A percentile compares a stretch with the other conserved stretches of the same genome.
phyloP scores from a whole-genome alignment of 495 filamentous ascomycete genomes.

The Xylaria intraflava region DNA sequence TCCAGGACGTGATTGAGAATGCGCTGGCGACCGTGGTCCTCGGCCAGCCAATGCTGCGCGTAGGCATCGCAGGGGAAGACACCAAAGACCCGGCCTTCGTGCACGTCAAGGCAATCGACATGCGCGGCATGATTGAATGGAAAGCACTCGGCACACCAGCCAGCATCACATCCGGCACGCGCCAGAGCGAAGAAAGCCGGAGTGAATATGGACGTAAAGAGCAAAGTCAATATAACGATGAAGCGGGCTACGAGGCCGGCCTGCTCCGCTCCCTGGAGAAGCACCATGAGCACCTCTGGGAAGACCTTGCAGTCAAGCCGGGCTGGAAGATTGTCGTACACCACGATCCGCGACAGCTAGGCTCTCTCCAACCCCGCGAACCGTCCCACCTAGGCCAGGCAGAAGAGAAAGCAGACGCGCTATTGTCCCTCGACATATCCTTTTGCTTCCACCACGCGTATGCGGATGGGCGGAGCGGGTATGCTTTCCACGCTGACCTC shows the following conservation, averaged over 20 bases:
- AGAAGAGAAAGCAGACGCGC: background rate
- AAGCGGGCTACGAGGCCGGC: slow-evolving; percentile 2
- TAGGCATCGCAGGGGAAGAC: slow-evolving; percentile 26
- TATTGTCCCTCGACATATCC: slow-evolving; percentile 15
- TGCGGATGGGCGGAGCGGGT: slow-evolving; percentile 24
- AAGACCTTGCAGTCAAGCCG: slow-evolving; percentile 18
- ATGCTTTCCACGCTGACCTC: slow-evolving; percentile 22
- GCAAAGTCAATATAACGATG: too few species aligned
- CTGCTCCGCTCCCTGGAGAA: slow-evolving; percentile 18
- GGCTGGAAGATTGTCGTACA: slow-evolving; percentile 27
- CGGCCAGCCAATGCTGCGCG: slow-evolving; percentile 17
- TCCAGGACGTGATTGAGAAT: slow-evolving; percentile 13
- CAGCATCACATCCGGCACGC: background rate
- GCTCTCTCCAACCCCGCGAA: background rate
- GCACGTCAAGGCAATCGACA: slow-evolving; percentile 15
- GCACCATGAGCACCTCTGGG: slow-evolving; percentile 24
- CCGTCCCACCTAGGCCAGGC: background rate
- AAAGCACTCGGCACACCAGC: background rate
- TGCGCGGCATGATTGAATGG: slow-evolving; percentile 23
- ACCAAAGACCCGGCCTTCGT: slow-evolving; percentile 22
- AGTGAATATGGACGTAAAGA: background rate
- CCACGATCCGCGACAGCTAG: slow-evolving; percentile 5
- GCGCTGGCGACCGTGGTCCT: slow-evolving; percentile 26
- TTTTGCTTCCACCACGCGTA: slow-evolving; percentile 29
- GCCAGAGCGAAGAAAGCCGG: background rate